Evolutionary conservation across 208 protist genomes (phyloP).

Genomic region (Leishmania mexicana): DNA sequence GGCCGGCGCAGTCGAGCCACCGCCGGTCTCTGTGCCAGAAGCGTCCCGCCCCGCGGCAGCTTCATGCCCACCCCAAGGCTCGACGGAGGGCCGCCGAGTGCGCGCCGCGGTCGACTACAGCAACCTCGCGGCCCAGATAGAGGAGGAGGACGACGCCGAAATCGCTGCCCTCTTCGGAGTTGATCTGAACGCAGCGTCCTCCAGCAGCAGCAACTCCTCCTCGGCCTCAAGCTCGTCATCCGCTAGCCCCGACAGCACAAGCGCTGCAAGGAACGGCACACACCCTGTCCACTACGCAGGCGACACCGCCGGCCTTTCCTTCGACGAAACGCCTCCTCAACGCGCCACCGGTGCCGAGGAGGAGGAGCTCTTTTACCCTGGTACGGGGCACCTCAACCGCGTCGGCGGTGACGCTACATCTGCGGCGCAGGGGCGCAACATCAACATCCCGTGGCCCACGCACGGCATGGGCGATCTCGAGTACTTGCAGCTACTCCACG

Average conservation of each 20-base stretch:
- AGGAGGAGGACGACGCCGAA: slow-evolving; percentile 43
- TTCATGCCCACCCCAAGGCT: background rate
- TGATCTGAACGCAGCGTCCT: slow-evolving; percentile 19
- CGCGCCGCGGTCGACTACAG: slow-evolving; percentile 65
- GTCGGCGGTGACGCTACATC: slow-evolving; percentile 55
- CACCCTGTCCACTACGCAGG: slow-evolving; percentile 27
- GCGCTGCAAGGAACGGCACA: background rate
- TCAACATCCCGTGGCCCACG: slow-evolving; percentile 95
- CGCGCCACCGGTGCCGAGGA: background rate
- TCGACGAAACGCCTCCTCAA: slow-evolving; percentile 30
- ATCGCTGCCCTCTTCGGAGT: slow-evolving; percentile 62
- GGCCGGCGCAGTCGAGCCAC: background rate
- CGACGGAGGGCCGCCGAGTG: slow-evolving; percentile 12
- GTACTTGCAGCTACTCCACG: slow-evolving; percentile 92
- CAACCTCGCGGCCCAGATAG: slow-evolving; percentile 58
- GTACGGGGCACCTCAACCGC: slow-evolving; percentile 79
- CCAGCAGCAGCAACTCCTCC: slow-evolving; percentile 7
- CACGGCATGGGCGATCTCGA: slow-evolving; percentile 92
- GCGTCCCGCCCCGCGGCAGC: background rate
- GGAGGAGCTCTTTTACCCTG: slow-evolving; percentile 91
- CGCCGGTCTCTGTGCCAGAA: background rate
- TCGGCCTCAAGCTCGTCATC: background rate
- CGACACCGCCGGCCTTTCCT: slow-evolving; percentile 61
- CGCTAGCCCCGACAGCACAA: background rate
- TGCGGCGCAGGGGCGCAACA: slow-evolving; percentile 83